These are phyloP conservation scores for Epichloe gansuensis DNA, from an alignment of 2,329 filamentous ascomycete species.

Conservation along the genomic window DNA sequence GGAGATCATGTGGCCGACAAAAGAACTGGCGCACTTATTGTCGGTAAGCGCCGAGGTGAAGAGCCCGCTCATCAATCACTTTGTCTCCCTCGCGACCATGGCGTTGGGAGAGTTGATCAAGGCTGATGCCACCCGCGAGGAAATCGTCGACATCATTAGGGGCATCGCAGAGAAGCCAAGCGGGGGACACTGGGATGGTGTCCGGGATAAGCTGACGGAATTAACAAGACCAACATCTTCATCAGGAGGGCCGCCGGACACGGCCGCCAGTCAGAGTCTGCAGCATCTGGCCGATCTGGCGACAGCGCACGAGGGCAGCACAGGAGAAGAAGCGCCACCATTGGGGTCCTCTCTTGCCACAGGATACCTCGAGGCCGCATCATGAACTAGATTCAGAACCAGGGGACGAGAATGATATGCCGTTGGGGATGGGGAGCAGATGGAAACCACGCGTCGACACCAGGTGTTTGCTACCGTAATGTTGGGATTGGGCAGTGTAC, in stretches of 20 bases:
- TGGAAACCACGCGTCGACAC: too few relatives aligned
- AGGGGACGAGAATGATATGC: too few relatives aligned
- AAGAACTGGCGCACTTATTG: slow-evolving; percentile 45
- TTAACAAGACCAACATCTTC: slow-evolving; percentile 23
- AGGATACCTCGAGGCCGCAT: slow-evolving; percentile 20
- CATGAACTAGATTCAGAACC: background rate
- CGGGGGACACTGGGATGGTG: slow-evolving; percentile 42
- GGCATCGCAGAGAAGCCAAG: slow-evolving; percentile 42
- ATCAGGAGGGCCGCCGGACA: slow-evolving; percentile 16
- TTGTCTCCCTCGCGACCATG: slow-evolving; percentile 45
- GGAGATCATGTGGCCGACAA: slow-evolving; percentile 47
- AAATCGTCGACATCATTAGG: slow-evolving; percentile 41
- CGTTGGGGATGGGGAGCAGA: too few relatives aligned
- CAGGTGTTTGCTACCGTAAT: too few relatives aligned
- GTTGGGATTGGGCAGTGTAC: background rate
- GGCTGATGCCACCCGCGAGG: slow-evolving; percentile 40
- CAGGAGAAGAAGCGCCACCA: slow-evolving; percentile 17
- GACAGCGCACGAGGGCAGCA: slow-evolving; percentile 27
- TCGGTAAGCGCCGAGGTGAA: slow-evolving; percentile 39
- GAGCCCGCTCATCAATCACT: slow-evolving; percentile 56
- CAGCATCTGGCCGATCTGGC: slow-evolving; percentile 49
- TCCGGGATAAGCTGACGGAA: slow-evolving; percentile 31
- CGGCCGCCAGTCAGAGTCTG: slow-evolving; percentile 38
- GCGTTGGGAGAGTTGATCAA: slow-evolving; percentile 48
- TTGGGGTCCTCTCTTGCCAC: slow-evolving; percentile 21